A percentile compares a stretch with the other conserved stretches of the same genome.
Conservation (phyloP, 192 early-diverging fungal species). For the Umbelopsis ramanniana region DNA sequence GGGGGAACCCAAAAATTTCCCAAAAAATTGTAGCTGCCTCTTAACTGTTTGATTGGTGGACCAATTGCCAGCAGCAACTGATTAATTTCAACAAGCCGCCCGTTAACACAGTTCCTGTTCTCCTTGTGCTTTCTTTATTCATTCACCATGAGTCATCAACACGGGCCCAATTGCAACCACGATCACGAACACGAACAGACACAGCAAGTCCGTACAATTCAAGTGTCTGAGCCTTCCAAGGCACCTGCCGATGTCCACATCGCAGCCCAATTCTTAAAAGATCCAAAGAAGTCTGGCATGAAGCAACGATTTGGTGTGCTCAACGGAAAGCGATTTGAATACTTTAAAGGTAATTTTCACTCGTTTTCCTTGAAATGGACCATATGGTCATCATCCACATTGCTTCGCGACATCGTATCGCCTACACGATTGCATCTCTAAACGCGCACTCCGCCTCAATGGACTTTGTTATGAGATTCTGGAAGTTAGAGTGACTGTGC, state of each 20-base stretch:
- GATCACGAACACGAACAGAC: slow-evolving; percentile 2
- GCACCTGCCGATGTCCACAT: slow-evolving; percentile 34
- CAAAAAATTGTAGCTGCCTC: not conserved
- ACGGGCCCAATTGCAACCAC: slow-evolving; percentile 32
- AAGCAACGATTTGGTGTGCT: slow-evolving; percentile 85
- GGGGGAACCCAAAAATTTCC: not conserved
- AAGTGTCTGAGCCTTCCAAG: slow-evolving; percentile 34
- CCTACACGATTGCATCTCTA: not conserved
- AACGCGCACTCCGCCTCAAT: not conserved
- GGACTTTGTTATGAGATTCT: not conserved
- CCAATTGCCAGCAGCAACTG: not conserved
- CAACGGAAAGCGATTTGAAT: slow-evolving; percentile 89
- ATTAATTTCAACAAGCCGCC: not conserved
- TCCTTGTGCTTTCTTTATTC: not conserved
- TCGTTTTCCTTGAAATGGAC: not conserved
- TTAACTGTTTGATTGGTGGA: not conserved
- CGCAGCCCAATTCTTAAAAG: slow-evolving; percentile 78
- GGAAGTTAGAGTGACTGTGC: not conserved
- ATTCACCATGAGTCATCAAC: slow-evolving; percentile 31
- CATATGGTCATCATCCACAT: not conserved
- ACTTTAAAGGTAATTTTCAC: slow-evolving; percentile 77
- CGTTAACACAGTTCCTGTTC: not conserved
- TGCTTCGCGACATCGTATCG: not conserved
- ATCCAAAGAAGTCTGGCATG: slow-evolving; percentile 68
- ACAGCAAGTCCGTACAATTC: slow-evolving; percentile 16